phyloP scores from a whole-genome alignment of 306 rosid genomes.

The Psophocarpus tetragonolobus region DNA sequence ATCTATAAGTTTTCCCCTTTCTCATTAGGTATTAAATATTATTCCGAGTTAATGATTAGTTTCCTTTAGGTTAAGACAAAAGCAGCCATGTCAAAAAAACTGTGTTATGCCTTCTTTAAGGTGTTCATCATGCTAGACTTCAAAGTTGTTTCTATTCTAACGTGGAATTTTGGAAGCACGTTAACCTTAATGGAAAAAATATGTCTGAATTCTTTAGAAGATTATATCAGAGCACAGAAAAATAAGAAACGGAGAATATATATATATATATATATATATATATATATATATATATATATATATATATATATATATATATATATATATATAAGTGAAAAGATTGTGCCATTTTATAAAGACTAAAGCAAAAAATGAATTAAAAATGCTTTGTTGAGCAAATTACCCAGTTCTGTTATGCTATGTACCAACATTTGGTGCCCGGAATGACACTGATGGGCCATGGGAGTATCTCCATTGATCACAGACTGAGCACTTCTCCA shows the following conservation, averaged over 20 bases:
- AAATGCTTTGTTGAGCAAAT: not conserved
- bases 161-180: not conserved
- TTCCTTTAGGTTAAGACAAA: not conserved
- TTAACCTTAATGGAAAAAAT: not conserved
- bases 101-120: not conserved
- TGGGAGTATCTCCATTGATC: constrained; percentile 80
- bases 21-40: too few species aligned
- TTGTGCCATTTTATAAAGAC: not conserved
- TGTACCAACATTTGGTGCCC: constrained; percentile 34
- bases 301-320: not conserved
- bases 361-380: constrained; percentile 3
- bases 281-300: not conserved
- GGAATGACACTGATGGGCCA: constrained; percentile 51
- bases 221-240: not conserved
- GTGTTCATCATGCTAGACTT: not conserved
- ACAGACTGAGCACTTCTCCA: constrained; percentile 70
- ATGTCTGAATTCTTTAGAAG: not conserved
- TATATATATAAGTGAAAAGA: not conserved
- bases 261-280: not conserved
- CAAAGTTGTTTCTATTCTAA: not conserved
- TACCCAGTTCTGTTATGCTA: constrained; percentile 15
- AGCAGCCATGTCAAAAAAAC: not conserved
- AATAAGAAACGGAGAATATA: not conserved
- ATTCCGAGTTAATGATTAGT: too few species aligned
- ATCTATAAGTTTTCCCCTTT: too few species aligned